A percentile compares a stretch with the other conserved stretches of the same genome.
phyloP scores from a whole-genome alignment of 768 basidiomycete genomes.

The Lactarius hengduanensis region DNA sequence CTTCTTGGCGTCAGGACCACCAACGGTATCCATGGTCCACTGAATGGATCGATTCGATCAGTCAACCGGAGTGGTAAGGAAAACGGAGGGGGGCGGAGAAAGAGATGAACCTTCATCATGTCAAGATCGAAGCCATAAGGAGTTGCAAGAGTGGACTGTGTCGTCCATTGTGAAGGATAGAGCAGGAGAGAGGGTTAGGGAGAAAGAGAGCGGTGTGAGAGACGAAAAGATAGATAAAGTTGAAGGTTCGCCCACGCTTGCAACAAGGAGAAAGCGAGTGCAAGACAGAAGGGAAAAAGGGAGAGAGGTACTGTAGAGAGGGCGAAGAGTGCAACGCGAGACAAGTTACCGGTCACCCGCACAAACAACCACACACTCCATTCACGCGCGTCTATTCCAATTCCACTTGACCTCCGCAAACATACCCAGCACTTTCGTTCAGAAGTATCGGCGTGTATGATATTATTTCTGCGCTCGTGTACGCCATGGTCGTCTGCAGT shows the following conservation, averaged over 20 bases:
- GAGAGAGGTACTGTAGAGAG: not conserved
- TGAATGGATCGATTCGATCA: constrained; percentile 34
- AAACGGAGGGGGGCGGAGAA: constrained; percentile 13
- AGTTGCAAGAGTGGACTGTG: constrained; percentile 59
- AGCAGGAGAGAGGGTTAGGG: constrained; percentile 16
- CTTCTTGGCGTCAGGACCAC: constrained; percentile 85
- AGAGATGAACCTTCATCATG: constrained; percentile 78
- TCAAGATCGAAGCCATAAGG: constrained; percentile 79
- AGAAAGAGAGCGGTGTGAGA: constrained; percentile 12
- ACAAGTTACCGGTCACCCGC: not conserved
- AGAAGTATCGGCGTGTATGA: constrained; percentile 54
- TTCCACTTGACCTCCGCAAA: constrained; percentile 48
- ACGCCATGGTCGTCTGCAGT: constrained; percentile 50
- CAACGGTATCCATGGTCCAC: constrained; percentile 84
- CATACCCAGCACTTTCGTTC: constrained; percentile 50
- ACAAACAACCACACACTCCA: not conserved
- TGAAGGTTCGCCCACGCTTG: constrained; percentile 23
- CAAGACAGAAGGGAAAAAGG: constrained; percentile 11
- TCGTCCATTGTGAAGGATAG: constrained; percentile 58
- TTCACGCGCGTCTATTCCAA: constrained; percentile 14
- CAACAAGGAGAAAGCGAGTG: constrained; percentile 22
- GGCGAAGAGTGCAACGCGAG: not conserved
- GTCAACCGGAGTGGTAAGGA: not conserved
- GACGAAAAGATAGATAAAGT: constrained; percentile 41
- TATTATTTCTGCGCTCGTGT: constrained; percentile 49